Evolutionary conservation across 2,329 filamentous ascomycete genomes (phyloP).

Genomic region (Trichophyton mentagrophytes): DNA sequence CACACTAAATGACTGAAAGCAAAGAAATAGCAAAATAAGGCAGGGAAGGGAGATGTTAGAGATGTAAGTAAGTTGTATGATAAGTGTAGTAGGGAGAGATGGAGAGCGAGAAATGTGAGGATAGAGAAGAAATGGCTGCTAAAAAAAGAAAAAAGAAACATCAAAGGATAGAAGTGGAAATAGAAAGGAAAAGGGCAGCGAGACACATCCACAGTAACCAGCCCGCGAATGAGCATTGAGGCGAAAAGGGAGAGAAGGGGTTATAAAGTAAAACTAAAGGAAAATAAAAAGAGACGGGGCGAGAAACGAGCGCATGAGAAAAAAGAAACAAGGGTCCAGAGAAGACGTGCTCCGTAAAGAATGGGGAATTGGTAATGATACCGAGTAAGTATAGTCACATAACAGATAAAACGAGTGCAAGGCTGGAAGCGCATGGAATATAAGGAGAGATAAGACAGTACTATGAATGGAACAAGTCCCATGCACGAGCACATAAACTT

Average conservation of each 20-base stretch:
- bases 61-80: background rate
- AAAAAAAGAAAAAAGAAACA: background rate
- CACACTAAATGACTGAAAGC: background rate
- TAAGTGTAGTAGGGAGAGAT: background rate
- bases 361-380: background rate
- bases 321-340: background rate
- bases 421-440: background rate
- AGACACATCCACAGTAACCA: conserved; percentile 1
- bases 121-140: background rate
- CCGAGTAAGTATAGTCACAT: background rate
- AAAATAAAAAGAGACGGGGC: background rate
- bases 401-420: background rate
- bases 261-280: background rate
- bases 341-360: background rate
- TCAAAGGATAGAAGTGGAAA: background rate
- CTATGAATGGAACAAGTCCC: conserved; percentile 94
- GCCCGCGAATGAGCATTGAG: background rate
- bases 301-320: background rate
- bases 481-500: conserved; percentile 71
- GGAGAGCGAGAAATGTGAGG: background rate
- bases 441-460: background rate
- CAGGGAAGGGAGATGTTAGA: background rate
- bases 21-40: background rate
- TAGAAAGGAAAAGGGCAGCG: background rate
- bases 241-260: background rate